Conservation (phyloP, 495 filamentous ascomycete genomes). For the Aspergillus sparsus region DNA sequence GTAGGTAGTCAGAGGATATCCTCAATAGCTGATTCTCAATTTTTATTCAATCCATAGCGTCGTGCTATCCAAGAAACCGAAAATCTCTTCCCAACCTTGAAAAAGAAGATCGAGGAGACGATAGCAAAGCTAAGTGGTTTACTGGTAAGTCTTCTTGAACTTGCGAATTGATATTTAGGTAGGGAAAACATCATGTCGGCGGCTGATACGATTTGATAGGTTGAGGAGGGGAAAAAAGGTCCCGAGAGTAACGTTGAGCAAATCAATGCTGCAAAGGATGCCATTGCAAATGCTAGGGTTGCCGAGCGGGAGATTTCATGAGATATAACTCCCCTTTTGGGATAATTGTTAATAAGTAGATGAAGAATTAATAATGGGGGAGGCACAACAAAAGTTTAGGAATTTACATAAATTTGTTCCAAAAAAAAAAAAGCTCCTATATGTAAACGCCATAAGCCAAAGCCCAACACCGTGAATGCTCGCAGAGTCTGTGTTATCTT, state of each 20-base stretch:
- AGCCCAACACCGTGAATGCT: slow-evolving; percentile 37
- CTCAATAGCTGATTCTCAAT: not conserved
- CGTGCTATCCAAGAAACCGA: slow-evolving; percentile 79
- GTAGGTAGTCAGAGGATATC: too few relatives aligned
- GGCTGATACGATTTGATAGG: slow-evolving; percentile 25
- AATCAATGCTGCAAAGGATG: slow-evolving; percentile 56
- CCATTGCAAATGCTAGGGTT: slow-evolving; percentile 59
- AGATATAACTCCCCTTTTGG: slow-evolving; percentile 5
- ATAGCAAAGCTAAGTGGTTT: slow-evolving; percentile 67
- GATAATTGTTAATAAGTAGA: not conserved
- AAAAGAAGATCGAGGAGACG: slow-evolving; percentile 64
- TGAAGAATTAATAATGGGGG: slow-evolving; percentile 14
- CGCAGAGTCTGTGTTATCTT: slow-evolving; percentile 16
- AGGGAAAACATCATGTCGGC: not conserved
- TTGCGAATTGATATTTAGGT: not conserved
- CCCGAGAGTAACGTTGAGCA: slow-evolving; percentile 56
- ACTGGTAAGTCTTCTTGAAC: slow-evolving; percentile 52
- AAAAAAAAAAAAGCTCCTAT: slow-evolving; percentile 17
- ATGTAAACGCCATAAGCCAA: slow-evolving; percentile 30
- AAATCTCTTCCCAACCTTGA: slow-evolving; percentile 70
- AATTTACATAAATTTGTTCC: slow-evolving; percentile 25
- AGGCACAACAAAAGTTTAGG: slow-evolving; percentile 23
- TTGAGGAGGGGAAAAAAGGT: slow-evolving; percentile 49
- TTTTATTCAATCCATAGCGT: slow-evolving; percentile 52
- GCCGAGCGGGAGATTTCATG: slow-evolving; percentile 46